Evolutionary conservation across 768 basidiomycete genomes (phyloP).

Genomic region (Kwoniella dejecticola): DNA sequence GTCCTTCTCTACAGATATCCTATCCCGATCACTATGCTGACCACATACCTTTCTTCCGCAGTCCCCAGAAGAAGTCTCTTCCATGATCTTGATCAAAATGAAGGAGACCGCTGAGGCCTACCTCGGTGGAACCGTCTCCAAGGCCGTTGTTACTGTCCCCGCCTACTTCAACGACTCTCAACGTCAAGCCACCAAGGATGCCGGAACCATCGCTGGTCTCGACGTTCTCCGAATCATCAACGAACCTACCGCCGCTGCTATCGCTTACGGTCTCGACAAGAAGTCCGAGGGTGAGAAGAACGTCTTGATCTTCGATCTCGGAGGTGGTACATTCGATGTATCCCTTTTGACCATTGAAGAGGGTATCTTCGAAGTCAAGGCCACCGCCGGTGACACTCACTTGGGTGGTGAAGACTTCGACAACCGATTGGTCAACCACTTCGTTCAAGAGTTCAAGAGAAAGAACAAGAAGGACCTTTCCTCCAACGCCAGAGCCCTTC

Average conservation of each 20-base stretch:
- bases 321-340: conserved; percentile 98
- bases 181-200: conserved; percentile 98
- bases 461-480: conserved; percentile 95
- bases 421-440: conserved; percentile 86
- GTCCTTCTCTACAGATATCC: background rate
- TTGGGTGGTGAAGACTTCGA: conserved; percentile 96
- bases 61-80: conserved; percentile 92
- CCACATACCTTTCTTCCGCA: conserved; percentile 49
- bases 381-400: conserved; percentile 91
- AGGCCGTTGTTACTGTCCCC: conserved; percentile 97
- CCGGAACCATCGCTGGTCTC: conserved; percentile 91
- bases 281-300: conserved; percentile 82
- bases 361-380: conserved; percentile 84
- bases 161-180: conserved; percentile 99
- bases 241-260: conserved; percentile 94
- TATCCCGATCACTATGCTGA: background rate
- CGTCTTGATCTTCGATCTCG: conserved; percentile 97
- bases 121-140: conserved; percentile 91
- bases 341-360: conserved; percentile 93
- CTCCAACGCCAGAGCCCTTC: conserved; percentile 92
- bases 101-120: conserved; percentile 99
- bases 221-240: conserved; percentile 96
- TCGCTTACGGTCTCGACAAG: conserved; percentile 98
- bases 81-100: conserved; percentile 96
- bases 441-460: conserved; percentile 84